Base-by-base conservation (phyloP, 1,284 basidiomycete species). In the Trametes versicolor region DNA sequence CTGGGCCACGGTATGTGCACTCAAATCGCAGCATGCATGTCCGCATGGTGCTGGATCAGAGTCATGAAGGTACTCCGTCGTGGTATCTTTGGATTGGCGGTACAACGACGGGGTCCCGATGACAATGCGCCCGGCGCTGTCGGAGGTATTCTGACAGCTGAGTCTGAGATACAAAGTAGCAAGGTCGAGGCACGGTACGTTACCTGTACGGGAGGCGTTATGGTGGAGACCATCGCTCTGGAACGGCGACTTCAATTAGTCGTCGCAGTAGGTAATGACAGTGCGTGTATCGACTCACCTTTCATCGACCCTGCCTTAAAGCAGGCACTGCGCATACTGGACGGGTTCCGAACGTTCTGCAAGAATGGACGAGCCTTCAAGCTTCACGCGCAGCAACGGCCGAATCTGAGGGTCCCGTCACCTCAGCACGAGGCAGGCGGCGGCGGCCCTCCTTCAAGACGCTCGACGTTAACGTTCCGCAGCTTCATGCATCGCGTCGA, bases 51-150 rank as follows among this genome's bases (percentile, higher is more conserved):
- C 48, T 25, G 25, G 23, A 25, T n/a, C n/a, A 48, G 21, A 27
- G 47, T 29, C 45, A 8, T 27, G 25, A 7, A 29, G 25, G 23
- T 10, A 8, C 45, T 48, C 23, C 45, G 15, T 48, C 13, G 13
- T 27, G 41, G 34, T 55, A 61, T 61, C 52, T 54, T 49, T 47
- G 51, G 45, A 34, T 19, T 25, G 34, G 8, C 34, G 29, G 59
- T 60, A 61, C 59, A 45, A 52, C 59, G 54, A 27, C 59, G 59
- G 59, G 9, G 17, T 15, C 48, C 59, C 59, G 59, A 36, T 49
- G 32, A 39, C 45, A 15, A 25, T 47, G 43, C 32, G 12, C 45
- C 29, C 29, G 29, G 21, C 55, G 32, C 27, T 23, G 21, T 27
- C 32, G 55, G 45, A 57, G 55, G 12, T 48, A 47, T 15, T 45